These are phyloP conservation scores for Phytopythium delawarense DNA, from an alignment of 352 stramenopile genomes.

Conservation along the genomic window DNA sequence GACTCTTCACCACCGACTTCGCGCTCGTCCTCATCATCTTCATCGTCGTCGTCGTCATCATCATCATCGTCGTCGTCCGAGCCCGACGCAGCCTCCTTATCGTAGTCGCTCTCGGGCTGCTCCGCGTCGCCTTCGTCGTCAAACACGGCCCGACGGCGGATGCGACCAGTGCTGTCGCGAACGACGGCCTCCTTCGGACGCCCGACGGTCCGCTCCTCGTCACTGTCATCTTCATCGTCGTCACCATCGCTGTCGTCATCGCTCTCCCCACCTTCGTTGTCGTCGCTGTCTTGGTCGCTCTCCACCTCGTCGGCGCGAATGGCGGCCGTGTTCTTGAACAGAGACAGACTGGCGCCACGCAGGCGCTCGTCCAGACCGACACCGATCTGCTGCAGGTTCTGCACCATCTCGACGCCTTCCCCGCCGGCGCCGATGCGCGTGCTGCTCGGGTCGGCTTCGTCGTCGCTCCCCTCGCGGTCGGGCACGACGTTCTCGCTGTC, in stretches of 20 bases:
- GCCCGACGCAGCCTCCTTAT: slow-evolving; percentile 19
- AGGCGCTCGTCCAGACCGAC: slow-evolving; percentile 94
- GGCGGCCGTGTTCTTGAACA: slow-evolving; percentile 94
- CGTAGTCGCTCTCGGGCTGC: slow-evolving; percentile 10
- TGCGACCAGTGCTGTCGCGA: slow-evolving; percentile 58
- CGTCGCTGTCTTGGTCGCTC: slow-evolving; percentile 47
- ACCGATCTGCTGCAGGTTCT: slow-evolving; percentile 91
- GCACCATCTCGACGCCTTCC: slow-evolving; percentile 93
- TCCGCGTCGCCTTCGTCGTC: slow-evolving; percentile 38
- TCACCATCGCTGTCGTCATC: slow-evolving; percentile 47
- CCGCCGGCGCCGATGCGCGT: slow-evolving; percentile 37
- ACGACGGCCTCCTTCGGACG: slow-evolving; percentile 68
- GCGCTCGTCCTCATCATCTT: slow-evolving; percentile 47
- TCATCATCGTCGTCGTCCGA: slow-evolving; percentile 39
- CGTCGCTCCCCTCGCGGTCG: slow-evolving; percentile 43
- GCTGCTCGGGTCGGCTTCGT: slow-evolving; percentile 33
- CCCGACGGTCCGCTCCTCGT: slow-evolving; percentile 36
- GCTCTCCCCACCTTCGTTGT: slow-evolving; percentile 50
- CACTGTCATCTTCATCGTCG: slow-evolving; percentile 50
- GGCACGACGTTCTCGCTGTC: slow-evolving; percentile 71
- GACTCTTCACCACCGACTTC: slow-evolving; percentile 52
- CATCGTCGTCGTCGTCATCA: slow-evolving; percentile 29
- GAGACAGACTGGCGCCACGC: slow-evolving; percentile 88
- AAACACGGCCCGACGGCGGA: slow-evolving; percentile 79
- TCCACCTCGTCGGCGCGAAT: slow-evolving; percentile 80